Evolutionary conservation across 2,329 filamentous ascomycete genomes (phyloP).

Genomic region (Cryphonectria carpinicola): DNA sequence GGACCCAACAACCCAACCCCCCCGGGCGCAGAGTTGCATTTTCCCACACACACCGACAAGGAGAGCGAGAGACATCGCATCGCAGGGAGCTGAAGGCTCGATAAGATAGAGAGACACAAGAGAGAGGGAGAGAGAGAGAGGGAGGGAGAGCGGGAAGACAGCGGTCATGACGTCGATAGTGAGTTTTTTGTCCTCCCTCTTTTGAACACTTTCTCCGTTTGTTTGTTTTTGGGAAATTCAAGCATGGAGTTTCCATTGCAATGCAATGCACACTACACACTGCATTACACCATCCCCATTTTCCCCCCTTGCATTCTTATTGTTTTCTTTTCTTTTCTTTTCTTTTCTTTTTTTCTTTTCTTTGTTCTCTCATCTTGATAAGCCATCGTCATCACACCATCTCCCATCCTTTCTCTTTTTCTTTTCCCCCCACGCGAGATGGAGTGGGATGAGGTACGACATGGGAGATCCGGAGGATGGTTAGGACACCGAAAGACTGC

Average conservation of each 20-base stretch:
- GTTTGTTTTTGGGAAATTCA: constrained; percentile 4
- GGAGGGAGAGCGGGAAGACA: background rate
- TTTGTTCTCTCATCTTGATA: background rate
- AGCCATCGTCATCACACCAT: background rate
- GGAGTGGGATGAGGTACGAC: background rate
- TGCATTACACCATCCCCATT: background rate
- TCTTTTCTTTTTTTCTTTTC: background rate
- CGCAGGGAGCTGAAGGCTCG: background rate
- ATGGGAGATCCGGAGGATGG: background rate
- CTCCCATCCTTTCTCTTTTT: background rate
- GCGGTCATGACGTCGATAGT: constrained; percentile 41
- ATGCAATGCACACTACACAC: background rate
- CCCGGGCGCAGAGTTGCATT: constrained; percentile 9
- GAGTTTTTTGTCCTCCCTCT: constrained; percentile 30
- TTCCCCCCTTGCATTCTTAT: background rate
- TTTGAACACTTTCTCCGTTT: constrained; percentile 11
- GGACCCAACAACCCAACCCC: background rate
- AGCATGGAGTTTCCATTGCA: constrained; percentile 10
- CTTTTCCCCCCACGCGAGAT: background rate
- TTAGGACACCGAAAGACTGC: background rate
- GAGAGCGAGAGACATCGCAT: background rate
- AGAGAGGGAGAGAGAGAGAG: background rate
- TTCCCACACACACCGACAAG: constrained; percentile 21
- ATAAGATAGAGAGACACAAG: constrained; percentile 12
- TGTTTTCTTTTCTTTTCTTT: background rate